A percentile compares a stretch with the other conserved stretches of the same genome.
These are phyloP conservation scores for Boletus sensibilis DNA, from an alignment of 768 basidiomycete genomes.

Conservation along the genomic window DNA sequence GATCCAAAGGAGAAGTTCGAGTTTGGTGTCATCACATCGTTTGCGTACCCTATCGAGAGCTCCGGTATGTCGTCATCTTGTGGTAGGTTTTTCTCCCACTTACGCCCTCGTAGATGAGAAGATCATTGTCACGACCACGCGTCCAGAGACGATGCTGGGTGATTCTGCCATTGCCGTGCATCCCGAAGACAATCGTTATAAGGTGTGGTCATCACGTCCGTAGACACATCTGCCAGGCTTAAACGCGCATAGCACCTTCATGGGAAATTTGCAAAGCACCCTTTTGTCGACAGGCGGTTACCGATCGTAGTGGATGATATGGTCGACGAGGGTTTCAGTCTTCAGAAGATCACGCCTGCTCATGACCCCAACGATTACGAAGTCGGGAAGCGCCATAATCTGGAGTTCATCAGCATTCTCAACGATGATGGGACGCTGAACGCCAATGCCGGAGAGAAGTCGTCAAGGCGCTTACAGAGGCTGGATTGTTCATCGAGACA, in stretches of 20 bases:
- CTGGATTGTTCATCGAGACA: slow-evolving; percentile 82
- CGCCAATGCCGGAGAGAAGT: no score
- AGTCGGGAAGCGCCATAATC: slow-evolving; percentile 80
- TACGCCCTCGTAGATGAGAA: slow-evolving; percentile 60
- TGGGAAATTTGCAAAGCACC: slow-evolving; percentile 88
- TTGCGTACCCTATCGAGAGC: slow-evolving; percentile 87
- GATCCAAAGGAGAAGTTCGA: slow-evolving; percentile 94
- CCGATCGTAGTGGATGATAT: slow-evolving; percentile 87
- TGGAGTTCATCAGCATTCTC: slow-evolving; percentile 91
- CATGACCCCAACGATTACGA: slow-evolving; percentile 98
- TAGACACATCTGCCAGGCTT: not conserved
- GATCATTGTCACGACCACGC: slow-evolving; percentile 93
- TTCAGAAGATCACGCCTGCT: slow-evolving; percentile 97
- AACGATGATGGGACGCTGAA: slow-evolving; percentile 38
- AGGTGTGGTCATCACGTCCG: slow-evolving; percentile 36
- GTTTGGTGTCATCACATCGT: slow-evolving; percentile 95
- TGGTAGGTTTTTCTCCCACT: not conserved
- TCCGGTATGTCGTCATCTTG: slow-evolving; percentile 52
- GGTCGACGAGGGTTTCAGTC: slow-evolving; percentile 96
- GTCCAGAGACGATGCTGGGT: slow-evolving; percentile 98
- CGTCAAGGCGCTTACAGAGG: slow-evolving; percentile 80
- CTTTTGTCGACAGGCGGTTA: slow-evolving; percentile 81
- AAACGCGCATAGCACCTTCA: slow-evolving; percentile 24
- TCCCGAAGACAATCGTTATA: slow-evolving; percentile 89
- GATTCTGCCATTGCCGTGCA: slow-evolving; percentile 98